Percentiles rank a stretch among this genome's conserved stretches.
phyloP scores from a whole-genome alignment of 2,329 filamentous ascomycete genomes.

The Nemania sp. region DNA sequence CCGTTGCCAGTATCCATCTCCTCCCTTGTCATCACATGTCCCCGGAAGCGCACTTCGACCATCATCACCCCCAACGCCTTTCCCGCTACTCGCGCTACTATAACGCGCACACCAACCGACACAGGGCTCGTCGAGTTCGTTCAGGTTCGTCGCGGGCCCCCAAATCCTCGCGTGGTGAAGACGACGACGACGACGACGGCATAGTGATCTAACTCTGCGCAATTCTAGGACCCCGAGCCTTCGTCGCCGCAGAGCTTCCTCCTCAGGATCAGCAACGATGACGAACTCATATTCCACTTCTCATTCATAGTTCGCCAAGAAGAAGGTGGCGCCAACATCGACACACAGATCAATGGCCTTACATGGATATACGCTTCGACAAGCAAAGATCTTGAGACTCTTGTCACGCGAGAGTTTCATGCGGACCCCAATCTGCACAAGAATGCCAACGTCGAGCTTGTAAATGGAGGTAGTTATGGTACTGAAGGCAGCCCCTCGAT shows the following conservation, averaged over 20 bases:
- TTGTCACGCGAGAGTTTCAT: conserved; percentile 95
- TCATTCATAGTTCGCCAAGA: conserved; percentile 82
- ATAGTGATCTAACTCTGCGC: conserved; percentile 38
- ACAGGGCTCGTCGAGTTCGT: conserved; percentile 86
- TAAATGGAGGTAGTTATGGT: conserved; percentile 80
- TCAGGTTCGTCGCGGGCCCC: conserved; percentile 72
- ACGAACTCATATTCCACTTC: conserved; percentile 93
- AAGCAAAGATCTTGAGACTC: conserved; percentile 86
- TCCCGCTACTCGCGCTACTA: conserved; percentile 82
- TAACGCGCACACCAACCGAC: conserved; percentile 79
- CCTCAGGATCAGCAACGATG: conserved; percentile 87
- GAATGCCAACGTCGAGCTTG: conserved; percentile 92
- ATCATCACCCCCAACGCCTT: conserved; percentile 87
- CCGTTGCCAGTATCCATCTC: conserved; percentile 81
- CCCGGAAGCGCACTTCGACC: conserved; percentile 80
- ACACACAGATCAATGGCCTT: conserved; percentile 86
- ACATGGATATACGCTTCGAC: conserved; percentile 94
- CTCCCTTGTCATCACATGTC: conserved; percentile 83
- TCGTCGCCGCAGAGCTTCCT: conserved; percentile 77
- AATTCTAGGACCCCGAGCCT: conserved; percentile 79
- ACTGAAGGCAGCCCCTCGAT: conserved; percentile 87
- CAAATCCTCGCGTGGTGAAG: conserved; percentile 13
- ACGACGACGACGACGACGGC: conserved; percentile 31
- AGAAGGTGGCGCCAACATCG: conserved; percentile 64
- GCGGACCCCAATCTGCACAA: conserved; percentile 98